Evolutionary conservation across 2,329 filamentous ascomycete species (phyloP).

Genomic region (Botrytis fragariae): DNA sequence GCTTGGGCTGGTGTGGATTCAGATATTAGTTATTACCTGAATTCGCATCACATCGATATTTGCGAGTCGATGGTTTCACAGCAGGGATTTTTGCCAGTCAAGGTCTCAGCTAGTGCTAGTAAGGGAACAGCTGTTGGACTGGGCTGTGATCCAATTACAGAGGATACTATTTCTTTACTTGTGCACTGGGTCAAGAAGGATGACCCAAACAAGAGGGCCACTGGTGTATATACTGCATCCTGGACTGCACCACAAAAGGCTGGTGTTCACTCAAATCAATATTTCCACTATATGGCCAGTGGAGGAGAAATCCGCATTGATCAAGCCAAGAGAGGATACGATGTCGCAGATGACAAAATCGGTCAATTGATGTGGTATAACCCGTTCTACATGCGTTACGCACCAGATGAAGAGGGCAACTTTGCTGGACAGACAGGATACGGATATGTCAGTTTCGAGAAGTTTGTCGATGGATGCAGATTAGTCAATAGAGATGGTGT

Average conservation of each 20-base stretch:
- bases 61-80: slow-evolving; percentile 85
- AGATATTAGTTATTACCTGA: slow-evolving; percentile 95
- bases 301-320: slow-evolving; percentile 85
- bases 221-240: slow-evolving; percentile 87
- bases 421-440: slow-evolving; percentile 90
- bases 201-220: slow-evolving; percentile 68
- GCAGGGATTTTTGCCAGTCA: slow-evolving; percentile 70
- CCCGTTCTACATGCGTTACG: slow-evolving; percentile 94
- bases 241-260: slow-evolving; percentile 93
- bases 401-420: slow-evolving; percentile 91
- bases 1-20: slow-evolving; percentile 72
- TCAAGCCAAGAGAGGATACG: slow-evolving; percentile 92
- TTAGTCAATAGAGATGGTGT: slow-evolving; percentile 73
- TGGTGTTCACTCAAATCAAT: slow-evolving; percentile 94
- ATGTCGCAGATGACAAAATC: slow-evolving; percentile 78
- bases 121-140: slow-evolving; percentile 75
- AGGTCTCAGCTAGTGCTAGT: slow-evolving; percentile 74
- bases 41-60: slow-evolving; percentile 91
- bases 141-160: slow-evolving; percentile 76
- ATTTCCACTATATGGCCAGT: slow-evolving; percentile 89
- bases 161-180: slow-evolving; percentile 89
- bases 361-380: slow-evolving; percentile 82
- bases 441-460: slow-evolving; percentile 92
- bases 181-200: slow-evolving; percentile 81
- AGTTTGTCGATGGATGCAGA: slow-evolving; percentile 86